A percentile compares a stretch with the other conserved stretches of the same genome.
phyloP scores from a whole-genome alignment of 495 filamentous ascomycete genomes.

The Talaromyces adpressus region DNA sequence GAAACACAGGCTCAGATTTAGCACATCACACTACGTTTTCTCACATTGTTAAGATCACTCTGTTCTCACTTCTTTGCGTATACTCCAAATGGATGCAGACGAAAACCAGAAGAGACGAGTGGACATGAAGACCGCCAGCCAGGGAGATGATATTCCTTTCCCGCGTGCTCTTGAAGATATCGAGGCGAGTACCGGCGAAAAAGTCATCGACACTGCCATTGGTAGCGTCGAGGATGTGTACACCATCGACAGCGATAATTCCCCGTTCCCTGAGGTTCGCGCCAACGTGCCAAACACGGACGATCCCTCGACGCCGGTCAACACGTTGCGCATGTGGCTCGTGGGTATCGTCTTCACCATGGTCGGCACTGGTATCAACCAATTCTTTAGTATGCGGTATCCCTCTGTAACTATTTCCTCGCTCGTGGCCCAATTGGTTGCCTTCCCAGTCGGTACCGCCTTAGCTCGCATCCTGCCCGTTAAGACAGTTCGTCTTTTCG shows the following conservation, averaged over 20 bases:
- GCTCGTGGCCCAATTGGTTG: slow-evolving; percentile 57
- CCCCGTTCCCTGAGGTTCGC: slow-evolving; percentile 54
- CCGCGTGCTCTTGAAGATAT: neutral
- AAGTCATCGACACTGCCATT: slow-evolving; percentile 2
- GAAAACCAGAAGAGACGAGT: neutral
- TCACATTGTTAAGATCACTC: neutral
- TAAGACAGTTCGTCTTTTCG: slow-evolving; percentile 38
- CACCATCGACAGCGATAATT: slow-evolving; percentile 10
- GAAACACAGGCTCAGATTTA: neutral
- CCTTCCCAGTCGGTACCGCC: slow-evolving; percentile 51
- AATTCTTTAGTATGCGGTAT: slow-evolving; percentile 81
- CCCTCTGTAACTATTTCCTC: slow-evolving; percentile 73
- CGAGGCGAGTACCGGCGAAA: neutral
- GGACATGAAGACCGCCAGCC: neutral
- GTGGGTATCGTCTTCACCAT: slow-evolving; percentile 68
- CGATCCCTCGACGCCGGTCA: slow-evolving; percentile 62
- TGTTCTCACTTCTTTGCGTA: neutral
- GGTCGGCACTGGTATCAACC: slow-evolving; percentile 67
- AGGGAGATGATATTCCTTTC: neutral
- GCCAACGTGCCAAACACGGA: slow-evolving; percentile 65
- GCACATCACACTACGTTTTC: neutral
- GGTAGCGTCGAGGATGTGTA: slow-evolving; percentile 8
- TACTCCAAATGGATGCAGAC: neutral
- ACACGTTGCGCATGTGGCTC: slow-evolving; percentile 76
- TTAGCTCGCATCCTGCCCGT: slow-evolving; percentile 35